Percentiles rank a stretch among this genome's conserved stretches.
Conservation (phyloP, 1,139 yeast genomes). For the Saccharomyces hybrid region DNA sequence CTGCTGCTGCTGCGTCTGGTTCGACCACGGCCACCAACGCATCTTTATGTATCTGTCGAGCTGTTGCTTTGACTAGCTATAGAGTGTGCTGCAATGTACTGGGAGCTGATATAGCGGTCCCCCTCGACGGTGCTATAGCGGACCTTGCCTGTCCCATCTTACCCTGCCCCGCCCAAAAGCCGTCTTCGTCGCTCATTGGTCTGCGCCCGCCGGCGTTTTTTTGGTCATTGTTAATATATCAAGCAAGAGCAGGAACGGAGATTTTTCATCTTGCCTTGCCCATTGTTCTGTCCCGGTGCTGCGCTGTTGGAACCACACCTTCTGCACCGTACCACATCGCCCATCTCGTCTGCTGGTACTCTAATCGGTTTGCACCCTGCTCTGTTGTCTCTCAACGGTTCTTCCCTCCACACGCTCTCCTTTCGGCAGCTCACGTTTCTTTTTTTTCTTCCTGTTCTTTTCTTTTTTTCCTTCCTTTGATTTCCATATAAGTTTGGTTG, state of each 20-base stretch:
- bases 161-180: not conserved
- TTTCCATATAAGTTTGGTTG: not conserved
- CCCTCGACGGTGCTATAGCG: constrained; percentile 2
- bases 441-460: not conserved
- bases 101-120: not conserved
- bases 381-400: not conserved
- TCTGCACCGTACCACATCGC: not conserved
- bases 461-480: not conserved
- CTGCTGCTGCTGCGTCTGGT: constrained; percentile 32
- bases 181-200: constrained; percentile 1
- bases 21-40: constrained; percentile 13
- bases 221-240: not conserved
- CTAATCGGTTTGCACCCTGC: not conserved
- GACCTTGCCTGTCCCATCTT: not conserved
- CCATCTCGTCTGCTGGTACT: not conserved
- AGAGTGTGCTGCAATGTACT: not conserved
- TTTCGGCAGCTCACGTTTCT: not conserved
- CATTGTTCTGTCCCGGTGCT: not conserved
- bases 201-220: not conserved
- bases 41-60: not conserved
- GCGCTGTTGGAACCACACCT: not conserved
- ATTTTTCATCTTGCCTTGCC: not conserved
- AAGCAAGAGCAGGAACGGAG: not conserved
- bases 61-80: not conserved
- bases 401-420: not conserved